Evolutionary conservation across 176 grass and related monocot species (phyloP).

Genomic region (Lolium rigidum): DNA sequence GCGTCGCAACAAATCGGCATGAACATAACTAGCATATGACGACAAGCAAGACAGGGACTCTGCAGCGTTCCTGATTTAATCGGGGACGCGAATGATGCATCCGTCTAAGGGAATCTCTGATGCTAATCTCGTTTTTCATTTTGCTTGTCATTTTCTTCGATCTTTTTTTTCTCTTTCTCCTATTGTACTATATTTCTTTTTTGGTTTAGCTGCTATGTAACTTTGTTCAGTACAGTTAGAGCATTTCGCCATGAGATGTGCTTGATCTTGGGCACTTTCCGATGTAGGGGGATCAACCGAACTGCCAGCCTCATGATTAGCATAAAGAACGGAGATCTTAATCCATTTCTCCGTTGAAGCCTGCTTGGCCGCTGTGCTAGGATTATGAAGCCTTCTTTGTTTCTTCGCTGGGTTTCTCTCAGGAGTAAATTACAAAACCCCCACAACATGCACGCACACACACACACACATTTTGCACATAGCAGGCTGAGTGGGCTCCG

Average conservation of each 20-base stretch:
- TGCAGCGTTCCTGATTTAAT: slow-evolving; percentile 14
- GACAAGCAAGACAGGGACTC: slow-evolving; percentile 42
- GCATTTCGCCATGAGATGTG: background rate
- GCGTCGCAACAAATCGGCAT: background rate
- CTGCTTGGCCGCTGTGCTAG: slow-evolving; percentile 25
- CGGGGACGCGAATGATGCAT: slow-evolving; percentile 41
- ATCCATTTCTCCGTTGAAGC: slow-evolving; percentile 36
- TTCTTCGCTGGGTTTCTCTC: background rate
- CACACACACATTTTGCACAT: background rate
- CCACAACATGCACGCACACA: background rate
- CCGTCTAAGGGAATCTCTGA: slow-evolving; percentile 66
- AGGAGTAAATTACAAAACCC: slow-evolving; percentile 15
- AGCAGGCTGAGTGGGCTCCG: slow-evolving; percentile 34
- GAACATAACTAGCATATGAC: background rate
- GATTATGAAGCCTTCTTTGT: background rate
- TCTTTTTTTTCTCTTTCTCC: no score
- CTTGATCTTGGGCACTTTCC: background rate
- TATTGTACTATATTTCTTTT: background rate
- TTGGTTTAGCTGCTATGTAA: background rate
- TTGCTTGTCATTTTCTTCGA: no score
- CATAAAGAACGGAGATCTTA: slow-evolving; percentile 50
- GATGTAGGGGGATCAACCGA: background rate
- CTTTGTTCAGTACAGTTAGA: slow-evolving; percentile 19
- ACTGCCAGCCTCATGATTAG: slow-evolving; percentile 52
- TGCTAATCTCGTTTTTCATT: background rate